phyloP scores from a whole-genome alignment of 2,329 filamentous ascomycete species.

The Cordyceps javanica region DNA sequence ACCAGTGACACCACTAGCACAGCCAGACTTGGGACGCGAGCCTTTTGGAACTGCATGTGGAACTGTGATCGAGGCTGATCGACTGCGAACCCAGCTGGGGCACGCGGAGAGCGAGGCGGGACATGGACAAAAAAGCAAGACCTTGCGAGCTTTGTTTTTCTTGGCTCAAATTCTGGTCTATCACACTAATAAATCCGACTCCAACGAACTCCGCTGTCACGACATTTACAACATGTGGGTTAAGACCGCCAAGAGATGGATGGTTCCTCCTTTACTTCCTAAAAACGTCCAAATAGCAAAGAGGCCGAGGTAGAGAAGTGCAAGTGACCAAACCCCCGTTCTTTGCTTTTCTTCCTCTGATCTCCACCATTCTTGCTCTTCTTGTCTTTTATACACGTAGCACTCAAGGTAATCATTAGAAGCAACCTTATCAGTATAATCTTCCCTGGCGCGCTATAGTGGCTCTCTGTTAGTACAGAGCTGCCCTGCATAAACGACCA shows the following conservation, averaged over 20 bases:
- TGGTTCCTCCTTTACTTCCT: no score
- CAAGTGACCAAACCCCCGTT: no score
- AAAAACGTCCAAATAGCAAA: no score
- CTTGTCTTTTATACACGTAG: no score
- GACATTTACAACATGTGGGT: not conserved
- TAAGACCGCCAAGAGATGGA: not conserved
- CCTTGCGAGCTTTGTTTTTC: not conserved
- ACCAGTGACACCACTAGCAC: conserved; percentile 2
- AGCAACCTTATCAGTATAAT: no score
- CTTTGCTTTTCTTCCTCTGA: no score
- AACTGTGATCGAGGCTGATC: conserved; percentile 10
- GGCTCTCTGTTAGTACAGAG: not conserved
- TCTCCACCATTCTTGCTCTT: no score
- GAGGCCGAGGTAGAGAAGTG: no score
- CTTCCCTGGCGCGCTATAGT: not conserved
- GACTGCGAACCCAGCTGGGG: conserved; percentile 4
- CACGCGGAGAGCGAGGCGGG: not conserved
- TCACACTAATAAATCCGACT: not conserved
- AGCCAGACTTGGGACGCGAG: not conserved
- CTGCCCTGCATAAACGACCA: not conserved
- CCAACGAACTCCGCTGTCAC: not conserved
- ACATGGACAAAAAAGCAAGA: not conserved
- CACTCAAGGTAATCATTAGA: no score
- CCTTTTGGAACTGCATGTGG: conserved; percentile 2
- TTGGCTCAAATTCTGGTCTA: not conserved